These are phyloP conservation scores for Helicocarpus griseus DNA, from an alignment of 2,329 filamentous ascomycete species.

Conservation along the genomic window DNA sequence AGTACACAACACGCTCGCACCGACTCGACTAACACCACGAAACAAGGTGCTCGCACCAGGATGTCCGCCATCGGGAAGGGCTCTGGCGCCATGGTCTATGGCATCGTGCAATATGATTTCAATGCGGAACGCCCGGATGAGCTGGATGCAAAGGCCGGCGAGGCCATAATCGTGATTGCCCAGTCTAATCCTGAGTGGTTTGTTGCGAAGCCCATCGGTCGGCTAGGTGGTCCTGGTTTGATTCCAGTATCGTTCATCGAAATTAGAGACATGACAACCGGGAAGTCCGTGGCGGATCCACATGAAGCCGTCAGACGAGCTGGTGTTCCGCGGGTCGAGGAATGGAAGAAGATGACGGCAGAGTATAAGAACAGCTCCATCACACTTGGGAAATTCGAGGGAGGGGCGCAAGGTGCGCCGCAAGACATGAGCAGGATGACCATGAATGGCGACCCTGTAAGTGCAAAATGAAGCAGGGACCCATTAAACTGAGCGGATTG, in stretches of 20 bases:
- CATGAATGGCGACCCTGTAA: conserved; percentile 48
- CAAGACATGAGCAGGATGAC: conserved; percentile 72
- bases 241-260: conserved; percentile 97
- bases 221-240: conserved; percentile 86
- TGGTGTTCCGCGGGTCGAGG: conserved; percentile 87
- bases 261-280: conserved; percentile 85
- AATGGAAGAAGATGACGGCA: conserved; percentile 99
- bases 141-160: conserved; percentile 85
- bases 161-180: conserved; percentile 96
- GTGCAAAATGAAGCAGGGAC: conserved; percentile 20
- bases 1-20: conserved; percentile 32
- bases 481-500: conserved; percentile 12
- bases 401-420: conserved; percentile 49
- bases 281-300: conserved; percentile 70
- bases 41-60: conserved; percentile 27
- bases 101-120: conserved; percentile 95
- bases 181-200: conserved; percentile 99
- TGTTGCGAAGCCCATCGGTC: conserved; percentile 95
- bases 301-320: conserved; percentile 77
- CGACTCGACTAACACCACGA: conserved; percentile 26
- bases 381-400: conserved; percentile 71
- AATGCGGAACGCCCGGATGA: conserved; percentile 92
- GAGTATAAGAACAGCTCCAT: conserved; percentile 99
- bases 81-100: conserved; percentile 82
- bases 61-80: conserved; percentile 42